Percentiles rank a stretch among this genome's conserved stretches.
Conservation (phyloP, 108 stramenopile genomes). For the Cyclotella atomus region DNA sequence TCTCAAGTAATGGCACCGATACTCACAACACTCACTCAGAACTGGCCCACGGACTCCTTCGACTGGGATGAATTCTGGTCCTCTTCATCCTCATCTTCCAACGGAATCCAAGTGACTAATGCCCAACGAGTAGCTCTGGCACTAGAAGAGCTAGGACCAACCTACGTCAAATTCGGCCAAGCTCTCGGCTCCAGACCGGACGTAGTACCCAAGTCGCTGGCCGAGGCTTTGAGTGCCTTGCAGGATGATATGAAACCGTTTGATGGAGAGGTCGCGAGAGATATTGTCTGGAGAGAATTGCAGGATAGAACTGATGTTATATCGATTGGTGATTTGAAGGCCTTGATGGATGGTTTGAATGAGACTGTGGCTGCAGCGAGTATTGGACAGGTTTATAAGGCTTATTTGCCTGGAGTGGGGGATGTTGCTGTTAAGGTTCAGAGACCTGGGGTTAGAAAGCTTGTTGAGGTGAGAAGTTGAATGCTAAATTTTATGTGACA, state of each 20-base stretch:
- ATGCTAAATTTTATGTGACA: not conserved
- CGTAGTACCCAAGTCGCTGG: slow-evolving; percentile 65
- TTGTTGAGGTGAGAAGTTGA: slow-evolving; percentile 46
- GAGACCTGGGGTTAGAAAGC: slow-evolving; percentile 57
- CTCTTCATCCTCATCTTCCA: slow-evolving; percentile 3
- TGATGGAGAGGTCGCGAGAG: slow-evolving; percentile 51
- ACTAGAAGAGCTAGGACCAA: slow-evolving; percentile 71
- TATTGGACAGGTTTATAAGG: slow-evolving; percentile 60
- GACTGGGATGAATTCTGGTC: slow-evolving; percentile 51
- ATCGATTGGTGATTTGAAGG: slow-evolving; percentile 20
- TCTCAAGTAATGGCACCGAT: slow-evolving; percentile 20
- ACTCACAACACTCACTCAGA: not conserved
- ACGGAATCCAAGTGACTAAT: slow-evolving; percentile 17
- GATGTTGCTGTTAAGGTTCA: slow-evolving; percentile 78
- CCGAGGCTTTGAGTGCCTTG: slow-evolving; percentile 53
- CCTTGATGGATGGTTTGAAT: slow-evolving; percentile 23
- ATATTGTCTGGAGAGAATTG: slow-evolving; percentile 58
- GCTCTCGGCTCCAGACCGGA: slow-evolving; percentile 76
- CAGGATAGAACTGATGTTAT: slow-evolving; percentile 1
- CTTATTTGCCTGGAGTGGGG: slow-evolving; percentile 47
- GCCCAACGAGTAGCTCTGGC: slow-evolving; percentile 59
- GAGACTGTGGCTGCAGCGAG: slow-evolving; percentile 43
- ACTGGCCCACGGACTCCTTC: slow-evolving; percentile 2
- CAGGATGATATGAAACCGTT: slow-evolving; percentile 83
- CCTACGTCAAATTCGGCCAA: slow-evolving; percentile 84